phyloP scores from a whole-genome alignment of 2,329 filamentous ascomycete species.

The Zalaria obscura region DNA sequence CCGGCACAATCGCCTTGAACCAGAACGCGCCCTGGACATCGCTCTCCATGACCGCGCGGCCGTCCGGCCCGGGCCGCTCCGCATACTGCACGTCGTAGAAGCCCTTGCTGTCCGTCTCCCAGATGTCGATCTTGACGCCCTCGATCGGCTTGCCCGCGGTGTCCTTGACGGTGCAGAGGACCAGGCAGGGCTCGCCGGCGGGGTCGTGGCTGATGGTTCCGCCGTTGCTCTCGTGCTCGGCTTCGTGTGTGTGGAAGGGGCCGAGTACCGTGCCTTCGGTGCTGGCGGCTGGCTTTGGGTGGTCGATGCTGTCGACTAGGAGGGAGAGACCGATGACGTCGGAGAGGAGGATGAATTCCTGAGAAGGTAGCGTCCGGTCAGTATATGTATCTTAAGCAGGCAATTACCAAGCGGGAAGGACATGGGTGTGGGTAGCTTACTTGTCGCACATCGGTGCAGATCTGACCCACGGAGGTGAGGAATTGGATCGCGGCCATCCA shows the following conservation, averaged over 20 bases:
- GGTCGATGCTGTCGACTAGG: conserved; percentile 70
- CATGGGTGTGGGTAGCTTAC: conserved; percentile 25
- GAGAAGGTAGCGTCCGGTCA: neutral
- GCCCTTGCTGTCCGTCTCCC: conserved; percentile 72
- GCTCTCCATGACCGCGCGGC: conserved; percentile 54
- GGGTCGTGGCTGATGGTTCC: conserved; percentile 53
- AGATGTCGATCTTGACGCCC: conserved; percentile 63
- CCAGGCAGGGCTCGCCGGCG: conserved; percentile 54
- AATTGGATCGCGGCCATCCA: conserved; percentile 66
- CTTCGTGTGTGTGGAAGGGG: conserved; percentile 73
- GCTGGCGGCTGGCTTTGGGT: conserved; percentile 55
- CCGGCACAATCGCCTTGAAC: conserved; percentile 74
- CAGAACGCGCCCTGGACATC: conserved; percentile 65
- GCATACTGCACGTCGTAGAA: conserved; percentile 72
- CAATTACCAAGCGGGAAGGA: neutral
- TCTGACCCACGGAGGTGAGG: conserved; percentile 58
- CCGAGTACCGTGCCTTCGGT: conserved; percentile 73
- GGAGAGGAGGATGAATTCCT: conserved; percentile 61
- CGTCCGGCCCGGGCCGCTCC: conserved; percentile 49
- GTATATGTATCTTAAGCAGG: neutral
- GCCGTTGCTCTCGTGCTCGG: conserved; percentile 42
- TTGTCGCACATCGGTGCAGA: conserved; percentile 58
- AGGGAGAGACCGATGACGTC: conserved; percentile 68
- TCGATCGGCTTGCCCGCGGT: conserved; percentile 46
- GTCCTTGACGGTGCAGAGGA: conserved; percentile 59